Conservation (phyloP, 2,329 filamentous ascomycete species). For the Hortaea sp. region DNA sequence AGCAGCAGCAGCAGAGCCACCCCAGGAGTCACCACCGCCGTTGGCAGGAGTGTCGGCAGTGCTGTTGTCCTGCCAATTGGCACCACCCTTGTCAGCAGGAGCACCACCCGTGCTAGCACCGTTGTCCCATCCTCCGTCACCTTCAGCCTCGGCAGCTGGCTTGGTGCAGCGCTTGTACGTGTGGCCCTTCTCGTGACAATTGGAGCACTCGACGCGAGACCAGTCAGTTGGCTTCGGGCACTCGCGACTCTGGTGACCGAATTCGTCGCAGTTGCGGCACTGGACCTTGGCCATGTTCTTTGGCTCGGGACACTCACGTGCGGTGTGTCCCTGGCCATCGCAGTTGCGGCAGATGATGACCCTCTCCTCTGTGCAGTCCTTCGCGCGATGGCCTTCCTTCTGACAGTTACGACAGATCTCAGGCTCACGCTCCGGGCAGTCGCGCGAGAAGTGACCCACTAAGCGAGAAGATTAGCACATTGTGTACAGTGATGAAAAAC, state of each 20-base stretch:
- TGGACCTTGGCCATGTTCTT: constrained; percentile 33
- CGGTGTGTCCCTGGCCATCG: constrained; percentile 32
- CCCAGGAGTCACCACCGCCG: not conserved
- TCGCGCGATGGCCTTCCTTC: constrained; percentile 21
- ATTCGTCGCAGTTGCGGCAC: constrained; percentile 36
- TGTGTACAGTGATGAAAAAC: not conserved
- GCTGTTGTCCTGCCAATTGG: too few relatives aligned
- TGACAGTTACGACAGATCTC: constrained; percentile 27
- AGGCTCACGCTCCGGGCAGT: constrained; percentile 22
- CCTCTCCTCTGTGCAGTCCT: constrained; percentile 25
- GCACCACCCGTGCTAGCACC: constrained; percentile 1
- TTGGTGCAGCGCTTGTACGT: constrained; percentile 19
- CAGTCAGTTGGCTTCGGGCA: constrained; percentile 24
- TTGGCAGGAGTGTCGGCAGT: too few relatives aligned
- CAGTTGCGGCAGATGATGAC: constrained; percentile 27
- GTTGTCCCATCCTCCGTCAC: constrained; percentile 2
- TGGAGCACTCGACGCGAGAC: constrained; percentile 37
- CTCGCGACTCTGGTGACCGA: constrained; percentile 10
- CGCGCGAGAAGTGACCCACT: constrained; percentile 25
- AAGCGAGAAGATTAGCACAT: not conserved
- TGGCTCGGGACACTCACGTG: constrained; percentile 15
- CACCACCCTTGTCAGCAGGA: not conserved
- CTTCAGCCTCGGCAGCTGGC: constrained; percentile 6
- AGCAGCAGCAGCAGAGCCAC: not conserved
- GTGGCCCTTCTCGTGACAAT: constrained; percentile 28